Base-by-base conservation (phyloP, 306 rosid genomes). In the Vicia sativa region DNA sequence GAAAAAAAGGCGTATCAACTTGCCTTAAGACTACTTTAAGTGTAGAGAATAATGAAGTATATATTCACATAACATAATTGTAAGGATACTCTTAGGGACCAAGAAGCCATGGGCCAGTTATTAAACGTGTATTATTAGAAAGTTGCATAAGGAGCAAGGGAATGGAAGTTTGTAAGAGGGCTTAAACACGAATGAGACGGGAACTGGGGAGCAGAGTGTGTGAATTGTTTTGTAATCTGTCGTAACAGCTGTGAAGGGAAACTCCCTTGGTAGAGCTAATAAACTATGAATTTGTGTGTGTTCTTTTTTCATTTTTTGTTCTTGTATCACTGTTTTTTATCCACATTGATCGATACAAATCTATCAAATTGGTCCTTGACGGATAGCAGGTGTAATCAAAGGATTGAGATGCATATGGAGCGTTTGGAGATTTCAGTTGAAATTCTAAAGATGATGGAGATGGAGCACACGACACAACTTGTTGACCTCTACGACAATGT, bases 21-120 rank as follows among this genome's bases (percentile, higher is more conserved):
- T 64, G 42, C 58, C 68, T 25, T 0, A 31, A 69, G 54, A 70
- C 68, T 71, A 68, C 61, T 55, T 16, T 28, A 63, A 74, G 18
- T 19, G 62, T 38, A 55, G 53, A 39, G 29, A 61, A 60, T 50
- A 65, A 74, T 35, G 58, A 61, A 44, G 13, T 61, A 15, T 49
- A 62, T 61, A 41, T 59, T 67, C 69, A 26, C 6, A 12, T 39
- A 55, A 23, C 49, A 25, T 18, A 38, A 48, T 16, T 52, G 18
- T 49, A 60, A 35, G 50, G 64, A 66, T 49, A 49, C 56, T 19
- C 19, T 56, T 56, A 13, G 39, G 11, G 39, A 56, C 37, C 62
- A 56, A 56, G 62, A 56, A 12, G 21, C 62, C 62, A 21, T 28
- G 13, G 39, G 59, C 59, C 35, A 3, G 3, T 53, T 53, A 23